Evolutionary conservation across 495 filamentous ascomycete species (phyloP), one percentile per base, ranked within the genome.

Genomic region (Beverwykella pulmonaria): DNA sequence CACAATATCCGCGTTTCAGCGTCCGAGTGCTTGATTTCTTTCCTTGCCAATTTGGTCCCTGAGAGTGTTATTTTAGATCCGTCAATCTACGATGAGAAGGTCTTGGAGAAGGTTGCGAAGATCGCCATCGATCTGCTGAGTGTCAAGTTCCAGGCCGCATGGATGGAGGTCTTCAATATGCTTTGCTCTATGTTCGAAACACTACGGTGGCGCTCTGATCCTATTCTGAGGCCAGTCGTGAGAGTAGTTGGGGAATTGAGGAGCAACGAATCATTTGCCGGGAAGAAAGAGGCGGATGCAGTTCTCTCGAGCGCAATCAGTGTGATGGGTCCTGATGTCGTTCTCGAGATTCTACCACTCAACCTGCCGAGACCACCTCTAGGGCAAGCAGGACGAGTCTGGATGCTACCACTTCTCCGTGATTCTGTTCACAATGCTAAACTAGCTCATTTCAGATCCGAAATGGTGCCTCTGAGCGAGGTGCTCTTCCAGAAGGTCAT

Each of bases 121-220:
- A 80, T 82, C 1, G 85, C 88, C 0, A 84, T 83, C 36, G 84
- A 87, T 55, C 83, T 98, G 26, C 81, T 98, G 17, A 92, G 85
- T 55, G 86, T 97, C 14, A 93, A 92, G 71, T 98, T 91, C 73
- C 94, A 98, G 75, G 85, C 87, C 19, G 94, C 95, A 0, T 98
- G 94, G 95, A 86, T 89, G 79, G 93, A 98, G 73, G 90, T 95
- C 9, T 97, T 98, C 79, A 92, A 89, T 69, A 89, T 98, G 10
- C 82, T 95, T 54, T 87, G 86, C n/a, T 88, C 90, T 29, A 87
- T 93, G 75, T 94, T 98, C 65, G 89, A 94, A 59, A 83, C 86
- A n/a, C 83, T 95, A 61, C 84, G 87, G 68, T 97, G 92, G 92
- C 86, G 87, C 44, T 88, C 92, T 5, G 80, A 84, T 56, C 91